These are phyloP conservation scores for Waitea zeae DNA, from an alignment of 1,284 basidiomycete species.

Conservation along the genomic window DNA sequence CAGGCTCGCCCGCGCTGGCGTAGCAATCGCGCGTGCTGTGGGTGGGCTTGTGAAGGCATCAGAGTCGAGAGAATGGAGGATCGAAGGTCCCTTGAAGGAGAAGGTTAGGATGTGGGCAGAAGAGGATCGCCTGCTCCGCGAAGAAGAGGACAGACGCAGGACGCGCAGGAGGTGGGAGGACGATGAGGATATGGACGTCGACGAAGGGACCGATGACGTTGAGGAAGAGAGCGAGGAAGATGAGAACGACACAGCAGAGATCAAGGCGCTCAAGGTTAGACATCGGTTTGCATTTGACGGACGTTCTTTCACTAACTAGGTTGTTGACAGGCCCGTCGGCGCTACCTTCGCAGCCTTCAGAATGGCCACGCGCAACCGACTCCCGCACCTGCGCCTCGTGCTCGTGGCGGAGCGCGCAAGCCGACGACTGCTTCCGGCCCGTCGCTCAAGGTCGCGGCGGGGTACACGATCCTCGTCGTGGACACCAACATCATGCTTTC, in stretches of 20 bases:
- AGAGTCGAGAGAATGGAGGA: constrained; percentile 42
- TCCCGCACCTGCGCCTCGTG: constrained; percentile 9
- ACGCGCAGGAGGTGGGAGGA: constrained; percentile 43
- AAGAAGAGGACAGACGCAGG: constrained; percentile 50
- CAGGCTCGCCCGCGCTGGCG: constrained; percentile 55
- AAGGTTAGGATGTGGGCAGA: constrained; percentile 60
- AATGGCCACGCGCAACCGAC: constrained; percentile 17
- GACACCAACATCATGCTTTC: constrained; percentile 91
- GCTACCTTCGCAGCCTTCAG: constrained; percentile 40
- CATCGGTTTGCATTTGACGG: constrained; percentile 1
- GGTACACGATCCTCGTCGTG: constrained; percentile 82
- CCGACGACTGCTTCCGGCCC: constrained; percentile 15
- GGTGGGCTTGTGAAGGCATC: constrained; percentile 62
- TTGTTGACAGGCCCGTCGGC: constrained; percentile 37
- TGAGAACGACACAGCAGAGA: constrained; percentile 56
- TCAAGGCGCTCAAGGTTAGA: constrained; percentile 59
- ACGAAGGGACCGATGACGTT: constrained; percentile 32
- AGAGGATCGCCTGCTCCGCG: constrained; percentile 41
- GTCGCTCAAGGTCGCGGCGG: constrained; percentile 50
- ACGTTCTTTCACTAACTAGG: constrained; percentile 5
- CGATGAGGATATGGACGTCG: constrained; percentile 48
- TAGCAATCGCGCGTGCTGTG: constrained; percentile 52
- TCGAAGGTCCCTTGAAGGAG: constrained; percentile 48
- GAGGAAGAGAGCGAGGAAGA: constrained; percentile 22
- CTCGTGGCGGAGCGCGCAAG: constrained; percentile 13